phyloP scores from a whole-genome alignment of 148 eudicot genomes.

The Rhododendron griersonianum region DNA sequence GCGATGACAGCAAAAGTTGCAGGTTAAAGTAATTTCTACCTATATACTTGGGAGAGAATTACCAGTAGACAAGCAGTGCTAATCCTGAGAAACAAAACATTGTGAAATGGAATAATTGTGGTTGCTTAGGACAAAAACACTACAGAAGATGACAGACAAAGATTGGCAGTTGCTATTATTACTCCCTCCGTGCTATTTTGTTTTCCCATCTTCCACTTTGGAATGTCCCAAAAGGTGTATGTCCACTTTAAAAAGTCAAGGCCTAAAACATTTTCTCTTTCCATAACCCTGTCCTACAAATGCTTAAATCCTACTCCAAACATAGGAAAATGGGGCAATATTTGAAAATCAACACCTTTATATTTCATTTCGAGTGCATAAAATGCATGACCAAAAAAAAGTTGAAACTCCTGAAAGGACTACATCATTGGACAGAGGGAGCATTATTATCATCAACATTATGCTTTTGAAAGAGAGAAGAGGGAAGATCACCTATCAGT shows the following conservation, averaged over 20 bases:
- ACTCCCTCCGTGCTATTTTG: not conserved
- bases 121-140: not conserved
- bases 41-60: constrained; percentile 85
- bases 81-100: constrained; percentile 53
- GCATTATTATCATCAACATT: not conserved
- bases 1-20: not conserved
- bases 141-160: not conserved
- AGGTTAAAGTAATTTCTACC: constrained; percentile 34
- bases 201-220: not conserved
- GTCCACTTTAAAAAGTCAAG: not conserved
- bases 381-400: not conserved
- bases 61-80: constrained; percentile 94
- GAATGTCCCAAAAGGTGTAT: too few species aligned
- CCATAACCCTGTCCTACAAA: not conserved
- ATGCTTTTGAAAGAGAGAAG: not conserved
- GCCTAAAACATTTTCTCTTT: not conserved
- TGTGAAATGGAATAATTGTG: not conserved
- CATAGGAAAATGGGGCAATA: not conserved
- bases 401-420: not conserved
- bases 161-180: not conserved
- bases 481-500: constrained; percentile 59
- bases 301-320: not conserved
- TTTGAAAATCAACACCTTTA: not conserved
- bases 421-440: not conserved
- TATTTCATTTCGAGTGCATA: not conserved